Evolutionary conservation across 2,329 filamentous ascomycete genomes (phyloP), one percentile per base, ranked within the genome.

Genomic region (Pseudogymnoascus sp.): DNA sequence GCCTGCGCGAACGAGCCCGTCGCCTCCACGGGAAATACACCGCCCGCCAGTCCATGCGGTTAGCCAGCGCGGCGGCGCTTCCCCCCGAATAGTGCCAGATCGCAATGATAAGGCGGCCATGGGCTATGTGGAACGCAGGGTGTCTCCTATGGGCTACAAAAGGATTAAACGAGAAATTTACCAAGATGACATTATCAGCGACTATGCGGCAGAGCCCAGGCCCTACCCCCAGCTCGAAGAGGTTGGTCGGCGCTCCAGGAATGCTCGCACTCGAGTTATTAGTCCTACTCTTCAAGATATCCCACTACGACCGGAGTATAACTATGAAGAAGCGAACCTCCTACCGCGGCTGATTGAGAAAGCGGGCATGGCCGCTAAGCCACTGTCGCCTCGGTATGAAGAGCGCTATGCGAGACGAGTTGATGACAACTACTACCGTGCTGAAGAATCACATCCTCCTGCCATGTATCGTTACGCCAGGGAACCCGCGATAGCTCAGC

Each of bases 311-410:
- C 50, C 50, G 7, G 50, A 56, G 29, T 56, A 56, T 17, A 56
- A 56, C 29, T 56, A 56, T 15, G 50, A 56, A 56, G 50, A 56
- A 31, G 50, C 50, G 17, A 56, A 56, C 50, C 50, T 56, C 29
- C 17, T 56, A 19, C 50, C 50, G n/a, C 50, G 50, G 10, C 19
- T 56, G 29, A 35, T 56, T 56, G 50, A 56, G 50, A 56, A 56
- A 56, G 50, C 29, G 7, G 50, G 50, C 10, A 56, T 56, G 50
- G 17, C 19, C 17, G 50, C 50, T 29, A 33, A 26, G 29, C 50
- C 29, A 19, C 29, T n/a, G 15, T 56, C 50, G 1, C 50, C 50
- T 33, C 50, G 10, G 15, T 56, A 56, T 33, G 29, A 56, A 56
- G 50, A 19, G 50, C 50, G 29, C 5, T 56, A 56, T 56, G 50